These are phyloP conservation scores for Cordyceps farinosa DNA, from an alignment of 2,329 filamentous ascomycete genomes.

Conservation along the genomic window DNA sequence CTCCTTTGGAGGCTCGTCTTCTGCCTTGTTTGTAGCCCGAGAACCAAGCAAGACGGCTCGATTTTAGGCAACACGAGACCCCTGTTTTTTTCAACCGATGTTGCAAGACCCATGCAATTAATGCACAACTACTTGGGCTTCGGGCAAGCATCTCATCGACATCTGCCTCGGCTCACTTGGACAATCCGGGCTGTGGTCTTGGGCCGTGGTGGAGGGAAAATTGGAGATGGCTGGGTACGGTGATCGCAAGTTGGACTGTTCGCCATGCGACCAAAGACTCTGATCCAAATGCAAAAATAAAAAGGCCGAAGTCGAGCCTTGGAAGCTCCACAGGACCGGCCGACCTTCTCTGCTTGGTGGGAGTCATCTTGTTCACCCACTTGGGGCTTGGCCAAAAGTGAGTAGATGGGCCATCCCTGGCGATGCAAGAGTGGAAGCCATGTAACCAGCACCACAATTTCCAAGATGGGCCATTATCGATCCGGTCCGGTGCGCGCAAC, in stretches of 20 bases:
- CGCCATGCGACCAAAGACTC: neutral
- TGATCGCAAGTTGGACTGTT: constrained; percentile 8
- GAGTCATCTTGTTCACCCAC: constrained; percentile 6
- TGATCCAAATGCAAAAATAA: constrained; percentile 7
- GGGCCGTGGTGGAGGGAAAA: neutral
- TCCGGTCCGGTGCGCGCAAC: neutral
- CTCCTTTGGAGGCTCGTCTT: neutral
- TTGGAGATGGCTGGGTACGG: constrained; percentile 3
- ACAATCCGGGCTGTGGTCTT: neutral
- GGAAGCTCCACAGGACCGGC: constrained; percentile 7
- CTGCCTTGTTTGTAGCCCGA: no score
- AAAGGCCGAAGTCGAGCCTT: constrained; percentile 19
- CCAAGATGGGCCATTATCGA: neutral
- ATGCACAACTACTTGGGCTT: neutral
- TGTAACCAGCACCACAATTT: constrained; percentile 6
- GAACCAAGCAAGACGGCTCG: neutral
- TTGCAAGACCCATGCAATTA: neutral
- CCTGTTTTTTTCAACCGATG: neutral
- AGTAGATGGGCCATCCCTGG: neutral
- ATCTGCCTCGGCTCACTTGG: constrained; percentile 4
- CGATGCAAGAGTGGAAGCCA: constrained; percentile 3
- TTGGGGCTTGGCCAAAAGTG: neutral
- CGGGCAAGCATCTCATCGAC: neutral
- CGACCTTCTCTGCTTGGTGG: constrained; percentile 2
- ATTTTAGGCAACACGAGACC: neutral